Conservation (phyloP, 129 eudicot species). For the Solidago caesia region DNA sequence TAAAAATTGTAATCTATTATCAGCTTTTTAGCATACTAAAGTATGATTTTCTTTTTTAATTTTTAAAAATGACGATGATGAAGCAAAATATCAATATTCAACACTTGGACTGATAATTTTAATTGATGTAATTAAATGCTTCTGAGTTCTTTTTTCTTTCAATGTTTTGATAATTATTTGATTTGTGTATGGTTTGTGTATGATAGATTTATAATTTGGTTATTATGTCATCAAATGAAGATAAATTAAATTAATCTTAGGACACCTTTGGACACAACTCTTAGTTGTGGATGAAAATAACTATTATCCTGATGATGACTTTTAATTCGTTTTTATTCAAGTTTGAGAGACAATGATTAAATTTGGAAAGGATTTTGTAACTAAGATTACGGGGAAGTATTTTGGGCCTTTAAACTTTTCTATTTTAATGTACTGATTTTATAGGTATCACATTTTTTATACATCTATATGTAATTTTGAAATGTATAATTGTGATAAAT, state of each 20-base stretch:
- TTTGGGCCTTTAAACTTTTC: no score
- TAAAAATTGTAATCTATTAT: not conserved
- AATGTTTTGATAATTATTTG: not conserved
- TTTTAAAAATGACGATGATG: slow-evolving; percentile 15
- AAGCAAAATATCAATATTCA: slow-evolving; percentile 28
- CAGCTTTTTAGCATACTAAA: not conserved
- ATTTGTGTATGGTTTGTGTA: not conserved
- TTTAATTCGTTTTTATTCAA: no score
- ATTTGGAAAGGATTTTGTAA: no score
- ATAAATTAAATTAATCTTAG: slow-evolving; percentile 39
- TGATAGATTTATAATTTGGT: not conserved
- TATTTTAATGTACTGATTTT: no score
- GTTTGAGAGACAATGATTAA: no score
- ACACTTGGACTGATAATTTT: slow-evolving; percentile 39
- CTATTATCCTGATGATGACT: slow-evolving; percentile 38
- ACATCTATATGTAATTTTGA: no score
- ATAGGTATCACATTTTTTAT: no score
- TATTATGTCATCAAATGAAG: slow-evolving; percentile 33
- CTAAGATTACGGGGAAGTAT: no score
- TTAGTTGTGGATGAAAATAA: slow-evolving; percentile 40
- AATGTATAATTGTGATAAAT: no score
- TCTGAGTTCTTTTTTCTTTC: slow-evolving; percentile 8
- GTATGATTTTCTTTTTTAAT: not conserved
- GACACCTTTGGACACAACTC: slow-evolving; percentile 54
- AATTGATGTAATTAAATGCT: slow-evolving; percentile 23